Evolutionary conservation across 768 basidiomycete species (phyloP), one percentile per base, ranked within the genome.

Genomic region (Mycena galericulata): DNA sequence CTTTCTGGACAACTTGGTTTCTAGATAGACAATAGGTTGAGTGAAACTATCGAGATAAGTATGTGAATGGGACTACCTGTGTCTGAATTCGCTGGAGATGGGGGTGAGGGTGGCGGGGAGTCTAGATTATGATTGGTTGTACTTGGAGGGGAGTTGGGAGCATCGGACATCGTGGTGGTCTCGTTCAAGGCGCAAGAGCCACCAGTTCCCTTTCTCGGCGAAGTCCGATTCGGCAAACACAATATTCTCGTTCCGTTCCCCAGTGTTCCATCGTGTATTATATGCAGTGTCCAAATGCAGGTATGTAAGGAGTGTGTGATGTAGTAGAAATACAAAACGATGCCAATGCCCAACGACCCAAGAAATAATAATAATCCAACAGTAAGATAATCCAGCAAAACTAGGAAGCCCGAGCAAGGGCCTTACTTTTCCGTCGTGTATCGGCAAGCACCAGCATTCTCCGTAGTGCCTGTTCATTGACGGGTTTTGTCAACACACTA

Each of bases 401-500:
- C 49, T 60, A 64, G 32, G 57, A 65, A 36, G 53, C 51, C 32
- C 57, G 45, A 64, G 67, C 51, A 40, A 41, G n/a, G 22, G 62
- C 58, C 36, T 68, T 68, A 49, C 50, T 59, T 78, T 83, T 86
- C 66, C 85, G 86, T 79, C 82, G 80, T 60, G 83, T 81, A 43
- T 84, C 83, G 40, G 87, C 87, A 47, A 79, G 72, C 26, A 81
- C 72, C n/a, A 88, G 74, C 62, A 86, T 82, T 43, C 84, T 81
- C 72, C 79, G 75, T 27, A 88, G 76, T 65, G 81, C 84, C 61
- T 82, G 85, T 79, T 93, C 92, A 26, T 90, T 83, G 2, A 94
- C 93, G 0, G 94, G 93, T 79, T 95, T 95, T 51, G 92, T 94
- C 67, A 95, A 78, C 18, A 95, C 88, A 57, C 92, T 93, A n/a